phyloP scores from a whole-genome alignment of 768 basidiomycete species.

The Porpolomopsis calyptriformis region DNA sequence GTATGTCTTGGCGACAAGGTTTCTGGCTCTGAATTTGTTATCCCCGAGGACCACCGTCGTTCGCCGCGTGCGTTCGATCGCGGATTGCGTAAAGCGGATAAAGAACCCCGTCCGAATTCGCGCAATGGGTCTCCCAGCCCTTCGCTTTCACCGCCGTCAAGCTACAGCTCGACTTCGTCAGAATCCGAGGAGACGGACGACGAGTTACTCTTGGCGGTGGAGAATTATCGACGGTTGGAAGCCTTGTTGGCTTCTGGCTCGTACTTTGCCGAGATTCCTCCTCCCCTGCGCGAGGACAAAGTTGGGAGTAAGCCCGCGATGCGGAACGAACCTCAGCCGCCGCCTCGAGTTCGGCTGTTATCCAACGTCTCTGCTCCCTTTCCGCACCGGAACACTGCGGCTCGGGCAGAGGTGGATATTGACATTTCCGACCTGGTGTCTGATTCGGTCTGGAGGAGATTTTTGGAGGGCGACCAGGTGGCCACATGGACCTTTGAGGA shows the following conservation, averaged over 20 bases:
- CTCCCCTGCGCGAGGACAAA: neutral
- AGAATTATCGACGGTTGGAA: neutral
- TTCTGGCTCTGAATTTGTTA: neutral
- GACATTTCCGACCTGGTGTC: neutral
- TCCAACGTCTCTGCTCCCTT: neutral
- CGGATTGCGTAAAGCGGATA: neutral
- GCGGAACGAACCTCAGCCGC: too few relatives aligned
- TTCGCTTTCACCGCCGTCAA: neutral
- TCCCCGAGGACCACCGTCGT: neutral
- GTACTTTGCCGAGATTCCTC: neutral
- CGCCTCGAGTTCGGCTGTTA: neutral
- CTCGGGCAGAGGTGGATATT: neutral
- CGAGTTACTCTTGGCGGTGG: neutral
- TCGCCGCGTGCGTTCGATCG: too few relatives aligned
- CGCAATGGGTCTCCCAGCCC: neutral
- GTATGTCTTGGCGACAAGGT: neutral
- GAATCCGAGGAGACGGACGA: neutral
- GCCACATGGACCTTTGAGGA: slow-evolving; percentile 16
- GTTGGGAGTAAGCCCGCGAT: too few relatives aligned
- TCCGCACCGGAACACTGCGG: neutral
- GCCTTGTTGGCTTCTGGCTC: neutral
- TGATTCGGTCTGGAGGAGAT: neutral
- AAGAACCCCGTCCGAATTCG: neutral
- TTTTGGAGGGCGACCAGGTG: neutral
- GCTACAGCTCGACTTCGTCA: neutral